Percentiles rank a stretch among this genome's conserved stretches.
Evolutionary conservation across 805 yeast species (phyloP).

Genomic region (Monosporozyma aerobia): DNA sequence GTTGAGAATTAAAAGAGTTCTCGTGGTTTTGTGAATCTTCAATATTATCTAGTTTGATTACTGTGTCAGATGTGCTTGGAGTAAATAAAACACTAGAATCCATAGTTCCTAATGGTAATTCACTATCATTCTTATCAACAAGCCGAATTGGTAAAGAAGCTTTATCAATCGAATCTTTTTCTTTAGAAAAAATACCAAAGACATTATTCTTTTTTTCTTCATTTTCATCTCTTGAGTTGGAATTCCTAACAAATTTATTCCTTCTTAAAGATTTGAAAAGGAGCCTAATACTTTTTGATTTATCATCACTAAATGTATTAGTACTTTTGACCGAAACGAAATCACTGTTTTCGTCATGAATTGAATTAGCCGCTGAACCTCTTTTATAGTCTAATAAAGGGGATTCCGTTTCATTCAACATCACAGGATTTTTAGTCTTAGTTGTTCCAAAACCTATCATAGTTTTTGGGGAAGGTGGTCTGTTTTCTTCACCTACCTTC

Average conservation of each 20-base stretch:
- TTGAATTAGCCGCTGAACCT: background rate
- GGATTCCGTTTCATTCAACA: background rate
- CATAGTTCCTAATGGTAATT: background rate
- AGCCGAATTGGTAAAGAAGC: background rate
- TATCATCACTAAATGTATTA: background rate
- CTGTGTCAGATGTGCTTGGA: background rate
- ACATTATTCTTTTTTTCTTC: background rate
- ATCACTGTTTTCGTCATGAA: background rate
- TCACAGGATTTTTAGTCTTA: background rate
- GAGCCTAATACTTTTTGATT: background rate
- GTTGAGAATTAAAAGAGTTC: background rate
- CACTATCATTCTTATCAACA: background rate
- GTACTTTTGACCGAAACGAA: background rate
- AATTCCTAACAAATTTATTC: background rate
- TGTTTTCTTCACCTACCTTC: background rate
- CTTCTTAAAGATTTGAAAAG: background rate
- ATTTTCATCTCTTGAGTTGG: background rate
- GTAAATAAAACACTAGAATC: background rate
- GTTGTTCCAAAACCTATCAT: background rate
- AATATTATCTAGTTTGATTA: background rate
- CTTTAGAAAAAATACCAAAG: background rate
- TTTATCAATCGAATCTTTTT: background rate
- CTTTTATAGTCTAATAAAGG: background rate
- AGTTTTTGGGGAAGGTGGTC: background rate
- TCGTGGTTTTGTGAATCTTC: background rate